phyloP scores from a whole-genome alignment of 371 early-diverging fungal species.

The Dichotomocladium elegans region DNA sequence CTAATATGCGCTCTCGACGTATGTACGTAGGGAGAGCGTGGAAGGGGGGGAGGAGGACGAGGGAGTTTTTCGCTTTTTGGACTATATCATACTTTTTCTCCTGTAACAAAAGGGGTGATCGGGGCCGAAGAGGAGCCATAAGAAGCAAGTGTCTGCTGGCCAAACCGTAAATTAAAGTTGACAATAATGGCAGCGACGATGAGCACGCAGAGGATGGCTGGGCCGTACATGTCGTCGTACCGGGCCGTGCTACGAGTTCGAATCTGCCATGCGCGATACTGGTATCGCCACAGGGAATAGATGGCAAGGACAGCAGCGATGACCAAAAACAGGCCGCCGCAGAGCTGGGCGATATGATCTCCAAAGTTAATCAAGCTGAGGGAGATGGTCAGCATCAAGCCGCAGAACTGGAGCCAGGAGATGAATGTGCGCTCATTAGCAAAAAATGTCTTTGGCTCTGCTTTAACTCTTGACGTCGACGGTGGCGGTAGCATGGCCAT shows the following conservation, averaged over 20 bases:
- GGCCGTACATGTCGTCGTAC: slow-evolving; percentile 60
- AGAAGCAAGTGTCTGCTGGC: no score
- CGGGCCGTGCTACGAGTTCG: slow-evolving; percentile 44
- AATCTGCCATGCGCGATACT: slow-evolving; percentile 77
- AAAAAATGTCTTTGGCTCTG: slow-evolving; percentile 98
- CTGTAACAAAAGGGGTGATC: no score
- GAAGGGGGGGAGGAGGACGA: no score
- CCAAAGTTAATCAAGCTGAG: slow-evolving; percentile 82
- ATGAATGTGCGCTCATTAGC: slow-evolving; percentile 99
- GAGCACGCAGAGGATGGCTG: slow-evolving; percentile 71
- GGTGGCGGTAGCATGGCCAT: no score
- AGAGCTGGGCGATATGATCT: slow-evolving; percentile 57
- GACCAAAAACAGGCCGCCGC: slow-evolving; percentile 70
- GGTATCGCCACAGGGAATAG: slow-evolving; percentile 79
- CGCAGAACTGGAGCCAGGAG: slow-evolving; percentile 79
- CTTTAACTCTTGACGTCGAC: slow-evolving; percentile 59
- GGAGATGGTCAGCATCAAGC: slow-evolving; percentile 66
- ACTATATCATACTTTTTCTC: no score
- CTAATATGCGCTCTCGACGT: no score
- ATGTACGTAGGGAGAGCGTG: no score
- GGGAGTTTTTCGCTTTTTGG: no score
- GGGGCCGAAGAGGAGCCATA: no score
- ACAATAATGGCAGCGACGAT: slow-evolving; percentile 72
- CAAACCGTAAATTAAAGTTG: slow-evolving; percentile 48
- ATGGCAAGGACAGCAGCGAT: slow-evolving; percentile 60